Evolutionary conservation across 75 land plant species (phyloP).

Genomic region (Selaginella tamariscina): DNA sequence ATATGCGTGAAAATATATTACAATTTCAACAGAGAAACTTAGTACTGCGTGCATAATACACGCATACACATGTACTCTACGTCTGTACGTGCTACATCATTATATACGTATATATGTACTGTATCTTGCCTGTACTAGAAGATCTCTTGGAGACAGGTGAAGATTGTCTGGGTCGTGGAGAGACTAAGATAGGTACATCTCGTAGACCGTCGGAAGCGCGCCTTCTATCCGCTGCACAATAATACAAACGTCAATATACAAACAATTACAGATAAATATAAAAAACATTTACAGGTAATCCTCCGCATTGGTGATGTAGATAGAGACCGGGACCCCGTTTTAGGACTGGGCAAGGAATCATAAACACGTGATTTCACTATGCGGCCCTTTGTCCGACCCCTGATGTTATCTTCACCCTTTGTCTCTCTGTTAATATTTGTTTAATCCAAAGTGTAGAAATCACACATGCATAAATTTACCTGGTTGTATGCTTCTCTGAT

Average conservation of each 20-base stretch:
- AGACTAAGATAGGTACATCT: constrained; percentile 6
- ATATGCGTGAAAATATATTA: no score
- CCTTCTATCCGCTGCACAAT: constrained; percentile 14
- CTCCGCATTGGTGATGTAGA: constrained; percentile 14
- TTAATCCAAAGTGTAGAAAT: no score
- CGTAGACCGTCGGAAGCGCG: not conserved
- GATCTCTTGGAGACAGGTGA: constrained; percentile 19
- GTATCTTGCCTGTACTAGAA: constrained; percentile 11
- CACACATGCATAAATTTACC: no score
- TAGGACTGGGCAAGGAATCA: not conserved
- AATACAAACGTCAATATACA: not conserved
- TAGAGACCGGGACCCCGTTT: not conserved
- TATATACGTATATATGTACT: not conserved
- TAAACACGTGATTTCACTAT: constrained; percentile 22
- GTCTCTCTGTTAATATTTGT: constrained; percentile 10
- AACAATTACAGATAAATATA: not conserved
- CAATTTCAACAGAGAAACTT: no score
- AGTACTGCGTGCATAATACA: no score
- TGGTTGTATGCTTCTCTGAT: not conserved
- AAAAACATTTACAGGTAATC: not conserved
- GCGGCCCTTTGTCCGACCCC: constrained; percentile 20
- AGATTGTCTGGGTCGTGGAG: constrained; percentile 9
- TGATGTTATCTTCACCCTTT: constrained; percentile 8
- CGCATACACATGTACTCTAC: no score
- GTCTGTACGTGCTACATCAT: no score